These are phyloP conservation scores for Amoebophrya sp. DNA, from an alignment of 169 alveolate species.

Conservation along the genomic window DNA sequence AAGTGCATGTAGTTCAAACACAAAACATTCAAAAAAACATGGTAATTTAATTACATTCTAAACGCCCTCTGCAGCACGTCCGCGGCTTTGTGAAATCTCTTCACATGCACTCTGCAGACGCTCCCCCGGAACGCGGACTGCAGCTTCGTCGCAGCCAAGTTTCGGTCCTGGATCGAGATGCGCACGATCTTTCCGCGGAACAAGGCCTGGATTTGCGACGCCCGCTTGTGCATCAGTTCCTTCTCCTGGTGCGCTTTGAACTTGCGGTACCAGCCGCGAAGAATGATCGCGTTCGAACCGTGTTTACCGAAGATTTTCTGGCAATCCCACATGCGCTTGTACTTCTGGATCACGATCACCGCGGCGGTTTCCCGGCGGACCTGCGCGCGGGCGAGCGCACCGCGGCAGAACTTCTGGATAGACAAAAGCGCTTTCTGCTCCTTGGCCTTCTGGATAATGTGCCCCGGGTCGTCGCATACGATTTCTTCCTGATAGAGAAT, in stretches of 20 bases:
- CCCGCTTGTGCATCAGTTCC: neutral
- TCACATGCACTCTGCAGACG: neutral
- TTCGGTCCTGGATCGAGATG: neutral
- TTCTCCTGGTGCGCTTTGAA: conserved; percentile 24
- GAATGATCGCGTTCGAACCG: conserved; percentile 20
- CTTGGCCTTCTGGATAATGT: conserved; percentile 26
- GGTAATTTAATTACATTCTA: too few relatives aligned
- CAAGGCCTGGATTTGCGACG: conserved; percentile 26
- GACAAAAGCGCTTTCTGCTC: conserved; percentile 29
- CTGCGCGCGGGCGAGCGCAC: conserved; percentile 28
- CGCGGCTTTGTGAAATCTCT: conserved; percentile 4
- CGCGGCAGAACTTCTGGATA: conserved; percentile 25
- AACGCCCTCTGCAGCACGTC: conserved; percentile 20
- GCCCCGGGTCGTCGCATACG: conserved; percentile 30
- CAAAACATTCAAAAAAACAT: too few relatives aligned
- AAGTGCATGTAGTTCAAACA: too few relatives aligned
- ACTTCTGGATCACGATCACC: conserved; percentile 26
- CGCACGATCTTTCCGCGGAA: conserved; percentile 26
- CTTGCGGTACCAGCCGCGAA: conserved; percentile 28
- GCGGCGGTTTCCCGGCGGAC: conserved; percentile 16
- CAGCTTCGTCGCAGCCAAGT: conserved; percentile 15
- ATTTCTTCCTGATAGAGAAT: too few relatives aligned
- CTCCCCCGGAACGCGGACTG: conserved; percentile 23
- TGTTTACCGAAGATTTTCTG: conserved; percentile 28
- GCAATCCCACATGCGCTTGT: conserved; percentile 30